These are phyloP conservation scores for Fomitopsis pinicola DNA, from an alignment of 1,284 basidiomycete species.

Conservation along the genomic window DNA sequence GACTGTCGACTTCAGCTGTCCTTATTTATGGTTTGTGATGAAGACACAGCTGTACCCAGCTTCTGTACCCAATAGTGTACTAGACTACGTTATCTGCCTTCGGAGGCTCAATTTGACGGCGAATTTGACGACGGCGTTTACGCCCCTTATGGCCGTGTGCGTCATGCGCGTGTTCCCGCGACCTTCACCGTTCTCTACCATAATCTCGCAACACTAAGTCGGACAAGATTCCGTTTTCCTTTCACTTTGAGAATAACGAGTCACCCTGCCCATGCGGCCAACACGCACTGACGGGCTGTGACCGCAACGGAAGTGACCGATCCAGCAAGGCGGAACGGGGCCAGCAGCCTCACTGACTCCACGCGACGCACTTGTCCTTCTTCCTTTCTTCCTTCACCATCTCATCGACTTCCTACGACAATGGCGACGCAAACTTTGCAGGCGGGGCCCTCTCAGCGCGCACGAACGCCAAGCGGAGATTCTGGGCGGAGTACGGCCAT, in stretches of 20 bases:
- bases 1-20: too few relatives aligned
- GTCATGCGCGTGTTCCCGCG: neutral
- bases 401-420: neutral
- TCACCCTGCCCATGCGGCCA: neutral
- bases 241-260: neutral
- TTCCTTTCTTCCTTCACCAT: neutral
- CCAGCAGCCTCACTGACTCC: neutral
- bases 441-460: conserved; percentile 3
- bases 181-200: neutral
- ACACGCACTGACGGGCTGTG: neutral
- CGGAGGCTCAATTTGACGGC: neutral
- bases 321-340: neutral
- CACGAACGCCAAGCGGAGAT: neutral
- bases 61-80: neutral
- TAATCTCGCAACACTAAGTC: neutral
- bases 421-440: neutral
- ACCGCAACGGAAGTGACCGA: neutral
- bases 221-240: too few relatives aligned
- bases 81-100: neutral
- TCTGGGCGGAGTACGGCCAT: neutral
- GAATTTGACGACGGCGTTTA: neutral
- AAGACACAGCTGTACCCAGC: neutral
- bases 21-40: too few relatives aligned
- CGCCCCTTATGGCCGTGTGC: neutral
- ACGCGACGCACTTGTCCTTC: neutral